phyloP scores from a whole-genome alignment of 2,329 filamentous ascomycete species.

The Fusarium sp. region DNA sequence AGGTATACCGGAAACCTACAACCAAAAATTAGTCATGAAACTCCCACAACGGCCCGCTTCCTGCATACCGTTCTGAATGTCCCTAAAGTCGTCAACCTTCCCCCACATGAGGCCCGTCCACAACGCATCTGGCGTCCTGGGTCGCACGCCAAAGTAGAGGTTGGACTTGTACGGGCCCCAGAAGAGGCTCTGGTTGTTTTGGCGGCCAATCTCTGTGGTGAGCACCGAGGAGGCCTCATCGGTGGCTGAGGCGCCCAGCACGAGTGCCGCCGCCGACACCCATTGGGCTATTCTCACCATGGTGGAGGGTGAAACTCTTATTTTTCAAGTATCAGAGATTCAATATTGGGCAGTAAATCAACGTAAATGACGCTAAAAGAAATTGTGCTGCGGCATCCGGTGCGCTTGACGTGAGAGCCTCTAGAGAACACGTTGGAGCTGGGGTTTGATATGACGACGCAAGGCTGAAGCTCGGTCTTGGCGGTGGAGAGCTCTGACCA shows the following conservation, averaged over 20 bases:
- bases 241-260: conserved; percentile 41
- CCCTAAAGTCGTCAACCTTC: conserved; percentile 81
- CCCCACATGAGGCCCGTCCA: conserved; percentile 90
- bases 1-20: conserved; percentile 89
- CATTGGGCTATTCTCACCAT: conserved; percentile 51
- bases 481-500: conserved; percentile 38
- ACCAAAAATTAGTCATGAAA: conserved; percentile 5
- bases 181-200: conserved; percentile 85
- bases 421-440: conserved; percentile 42
- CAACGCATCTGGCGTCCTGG: conserved; percentile 83
- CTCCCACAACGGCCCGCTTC: not conserved
- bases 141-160: conserved; percentile 91
- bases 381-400: conserved; percentile 17
- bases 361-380: not conserved
- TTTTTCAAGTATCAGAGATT: not conserved
- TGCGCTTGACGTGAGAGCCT: conserved; percentile 21
- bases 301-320: not conserved
- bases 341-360: not conserved
- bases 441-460: conserved; percentile 33
- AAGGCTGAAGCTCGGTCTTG: conserved; percentile 40
- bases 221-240: conserved; percentile 54
- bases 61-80: conserved; percentile 77
- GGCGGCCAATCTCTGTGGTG: conserved; percentile 61
- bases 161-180: conserved; percentile 98
- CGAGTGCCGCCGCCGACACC: conserved; percentile 46